A percentile compares a stretch with the other conserved stretches of the same genome.
Conservation (phyloP, 164 flowering plant species). For the Aristolochia californica region DNA sequence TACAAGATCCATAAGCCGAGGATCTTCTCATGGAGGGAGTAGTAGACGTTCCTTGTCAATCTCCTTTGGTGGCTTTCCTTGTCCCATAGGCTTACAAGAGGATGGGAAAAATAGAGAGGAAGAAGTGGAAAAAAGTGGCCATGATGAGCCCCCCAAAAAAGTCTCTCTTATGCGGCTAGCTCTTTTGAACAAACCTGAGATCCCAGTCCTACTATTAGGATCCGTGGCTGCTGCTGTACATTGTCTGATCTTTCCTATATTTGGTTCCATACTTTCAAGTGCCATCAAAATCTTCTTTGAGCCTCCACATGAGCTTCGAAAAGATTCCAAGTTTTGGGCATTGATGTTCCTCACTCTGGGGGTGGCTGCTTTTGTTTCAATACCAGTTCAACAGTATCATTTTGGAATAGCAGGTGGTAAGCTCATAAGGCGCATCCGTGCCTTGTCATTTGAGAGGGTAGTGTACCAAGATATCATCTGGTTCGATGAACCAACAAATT, state of each 20-base stretch:
- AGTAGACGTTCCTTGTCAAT: slow-evolving; percentile 16
- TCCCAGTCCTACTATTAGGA: slow-evolving; percentile 39
- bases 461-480: slow-evolving; percentile 62
- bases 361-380: slow-evolving; percentile 8
- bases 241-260: slow-evolving; percentile 44
- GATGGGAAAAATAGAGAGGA: slow-evolving; percentile 5
- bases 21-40: slow-evolving; percentile 22
- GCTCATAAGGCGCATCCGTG: slow-evolving; percentile 43
- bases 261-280: slow-evolving; percentile 42
- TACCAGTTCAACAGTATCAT: slow-evolving; percentile 38
- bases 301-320: slow-evolving; percentile 24
- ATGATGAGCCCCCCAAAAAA: slow-evolving; percentile 3
- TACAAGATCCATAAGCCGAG: slow-evolving; percentile 27
- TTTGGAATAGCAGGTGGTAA: slow-evolving; percentile 64
- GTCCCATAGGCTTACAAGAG: slow-evolving; percentile 11
- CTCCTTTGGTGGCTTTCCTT: slow-evolving; percentile 19
- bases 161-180: slow-evolving; percentile 41
- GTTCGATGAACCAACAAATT: slow-evolving; percentile 58
- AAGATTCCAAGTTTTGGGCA: slow-evolving; percentile 47
- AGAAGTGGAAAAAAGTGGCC: not conserved
- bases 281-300: slow-evolving; percentile 44
- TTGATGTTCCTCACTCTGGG: slow-evolving; percentile 31
- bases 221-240: slow-evolving; percentile 32
- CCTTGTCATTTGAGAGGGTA: slow-evolving; percentile 44
- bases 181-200: slow-evolving; percentile 47